Percentiles rank a stretch among this genome's conserved stretches.
These are phyloP conservation scores for Leptographium flavum DNA, from an alignment of 2,329 filamentous ascomycete species.

Conservation along the genomic window DNA sequence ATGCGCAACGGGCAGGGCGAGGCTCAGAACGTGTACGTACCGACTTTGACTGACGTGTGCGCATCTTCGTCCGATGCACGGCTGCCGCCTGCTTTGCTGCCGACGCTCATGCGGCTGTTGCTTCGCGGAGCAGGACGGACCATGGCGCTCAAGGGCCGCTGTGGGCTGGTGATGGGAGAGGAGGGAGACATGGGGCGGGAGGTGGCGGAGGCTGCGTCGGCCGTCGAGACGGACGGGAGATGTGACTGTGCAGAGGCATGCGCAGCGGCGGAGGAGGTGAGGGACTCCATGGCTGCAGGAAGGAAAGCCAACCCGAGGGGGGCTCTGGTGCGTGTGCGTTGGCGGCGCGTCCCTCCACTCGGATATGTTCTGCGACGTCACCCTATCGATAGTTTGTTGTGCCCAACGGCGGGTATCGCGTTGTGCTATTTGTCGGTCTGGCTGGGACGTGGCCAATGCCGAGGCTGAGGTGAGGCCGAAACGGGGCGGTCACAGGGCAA, in stretches of 20 bases:
- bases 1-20: neutral
- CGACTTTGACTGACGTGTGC: conserved; percentile 89
- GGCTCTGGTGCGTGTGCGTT: neutral
- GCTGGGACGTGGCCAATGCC: neutral
- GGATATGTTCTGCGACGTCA: neutral
- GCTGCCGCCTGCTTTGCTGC: conserved; percentile 62
- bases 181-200: conserved; percentile 26
- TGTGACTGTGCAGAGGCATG: neutral
- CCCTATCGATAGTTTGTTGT: neutral
- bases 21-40: conserved; percentile 44
- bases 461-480: neutral
- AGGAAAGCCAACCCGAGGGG: neutral
- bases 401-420: neutral
- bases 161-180: conserved; percentile 42
- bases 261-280: neutral
- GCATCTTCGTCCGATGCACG: conserved; percentile 79
- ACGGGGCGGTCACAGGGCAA: neutral
- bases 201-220: neutral
- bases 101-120: conserved; percentile 74
- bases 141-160: conserved; percentile 70
- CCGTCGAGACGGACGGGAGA: neutral
- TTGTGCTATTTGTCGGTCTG: neutral
- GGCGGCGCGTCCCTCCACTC: neutral
- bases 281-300: conserved; percentile 1
- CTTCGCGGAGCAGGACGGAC: conserved; percentile 59